Evolutionary conservation across 768 basidiomycete species (phyloP).

Genomic region (Lactarius vividus): DNA sequence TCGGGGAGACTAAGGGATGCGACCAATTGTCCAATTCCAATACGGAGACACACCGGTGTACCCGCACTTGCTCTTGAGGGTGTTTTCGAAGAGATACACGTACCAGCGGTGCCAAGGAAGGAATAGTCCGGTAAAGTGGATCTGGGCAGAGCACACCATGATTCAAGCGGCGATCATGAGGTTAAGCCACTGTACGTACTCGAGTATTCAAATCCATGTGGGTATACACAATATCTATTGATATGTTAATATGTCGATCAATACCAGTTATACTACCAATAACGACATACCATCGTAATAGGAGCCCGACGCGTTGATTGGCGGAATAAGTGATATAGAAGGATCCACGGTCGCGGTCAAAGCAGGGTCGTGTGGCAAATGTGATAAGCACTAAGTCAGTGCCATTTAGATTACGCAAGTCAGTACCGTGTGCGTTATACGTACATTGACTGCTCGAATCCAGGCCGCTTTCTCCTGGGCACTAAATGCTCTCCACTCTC

Average conservation of each 20-base stretch:
- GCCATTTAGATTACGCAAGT: not conserved
- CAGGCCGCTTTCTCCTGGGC: constrained; percentile 27
- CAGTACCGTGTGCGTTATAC: not conserved
- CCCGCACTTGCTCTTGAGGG: constrained; percentile 30
- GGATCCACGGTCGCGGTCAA: constrained; percentile 16
- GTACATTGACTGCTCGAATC: constrained; percentile 31
- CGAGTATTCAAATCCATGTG: constrained; percentile 32
- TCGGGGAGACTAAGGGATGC: not conserved
- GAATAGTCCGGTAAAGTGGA: constrained; percentile 32
- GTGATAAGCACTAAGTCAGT: constrained; percentile 22
- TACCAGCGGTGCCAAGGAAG: constrained; percentile 34
- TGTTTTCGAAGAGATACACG: constrained; percentile 27
- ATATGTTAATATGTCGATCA: not conserved
- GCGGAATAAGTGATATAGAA: constrained; percentile 22
- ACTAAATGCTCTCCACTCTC: constrained; percentile 30
- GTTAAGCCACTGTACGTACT: not conserved
- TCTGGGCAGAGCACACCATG: constrained; percentile 16
- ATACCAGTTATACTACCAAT: not conserved
- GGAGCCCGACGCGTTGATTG: constrained; percentile 23
- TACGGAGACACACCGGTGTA: constrained; percentile 31
- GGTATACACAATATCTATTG: constrained; percentile 29
- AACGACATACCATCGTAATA: constrained; percentile 26
- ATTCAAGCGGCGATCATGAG: not conserved
- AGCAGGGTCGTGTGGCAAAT: constrained; percentile 25
- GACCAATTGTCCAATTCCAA: constrained; percentile 35